Evolutionary conservation across 768 basidiomycete species (phyloP).

Genomic region (Mycena latifolia): DNA sequence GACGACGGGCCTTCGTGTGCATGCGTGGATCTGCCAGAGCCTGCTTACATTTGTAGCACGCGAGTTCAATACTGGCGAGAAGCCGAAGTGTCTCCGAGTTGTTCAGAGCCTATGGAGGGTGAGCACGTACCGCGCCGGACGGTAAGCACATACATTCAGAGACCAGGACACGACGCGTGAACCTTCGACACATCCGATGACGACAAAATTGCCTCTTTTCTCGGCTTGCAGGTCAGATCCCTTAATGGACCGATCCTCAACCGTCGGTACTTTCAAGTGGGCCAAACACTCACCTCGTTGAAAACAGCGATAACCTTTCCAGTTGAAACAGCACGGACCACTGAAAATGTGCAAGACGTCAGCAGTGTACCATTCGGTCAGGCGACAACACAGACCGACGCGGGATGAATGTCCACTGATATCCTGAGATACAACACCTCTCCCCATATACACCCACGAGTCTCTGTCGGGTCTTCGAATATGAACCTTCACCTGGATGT

Average conservation of each 20-base stretch:
- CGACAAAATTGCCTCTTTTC: conserved; percentile 89
- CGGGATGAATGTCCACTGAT: conserved; percentile 81
- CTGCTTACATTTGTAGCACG: conserved; percentile 83
- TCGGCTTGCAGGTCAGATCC: conserved; percentile 83
- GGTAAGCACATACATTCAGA: conserved; percentile 69
- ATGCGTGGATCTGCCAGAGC: conserved; percentile 75
- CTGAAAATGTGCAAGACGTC: conserved; percentile 46
- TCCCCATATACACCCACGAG: conserved; percentile 85
- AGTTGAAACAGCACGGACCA: conserved; percentile 73
- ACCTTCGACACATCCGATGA: conserved; percentile 81
- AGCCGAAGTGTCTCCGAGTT: conserved; percentile 86
- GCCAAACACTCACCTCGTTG: conserved; percentile 65
- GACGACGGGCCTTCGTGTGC: conserved; percentile 74
- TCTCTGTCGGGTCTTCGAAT: conserved; percentile 84
- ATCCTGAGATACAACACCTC: conserved; percentile 83
- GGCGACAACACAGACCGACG: conserved; percentile 68
- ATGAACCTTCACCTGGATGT: conserved; percentile 88
- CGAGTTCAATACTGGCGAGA: conserved; percentile 86
- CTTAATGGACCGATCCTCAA: conserved; percentile 46
- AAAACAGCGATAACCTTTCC: conserved; percentile 80
- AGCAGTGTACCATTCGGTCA: conserved; percentile 16
- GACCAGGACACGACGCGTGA: conserved; percentile 87
- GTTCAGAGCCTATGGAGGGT: conserved; percentile 72
- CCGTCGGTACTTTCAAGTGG: conserved; percentile 1
- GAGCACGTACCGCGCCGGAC: conserved; percentile 22